Evolutionary conservation across 129 eudicot species (phyloP).

Genomic region (Cynara cardunculus): DNA sequence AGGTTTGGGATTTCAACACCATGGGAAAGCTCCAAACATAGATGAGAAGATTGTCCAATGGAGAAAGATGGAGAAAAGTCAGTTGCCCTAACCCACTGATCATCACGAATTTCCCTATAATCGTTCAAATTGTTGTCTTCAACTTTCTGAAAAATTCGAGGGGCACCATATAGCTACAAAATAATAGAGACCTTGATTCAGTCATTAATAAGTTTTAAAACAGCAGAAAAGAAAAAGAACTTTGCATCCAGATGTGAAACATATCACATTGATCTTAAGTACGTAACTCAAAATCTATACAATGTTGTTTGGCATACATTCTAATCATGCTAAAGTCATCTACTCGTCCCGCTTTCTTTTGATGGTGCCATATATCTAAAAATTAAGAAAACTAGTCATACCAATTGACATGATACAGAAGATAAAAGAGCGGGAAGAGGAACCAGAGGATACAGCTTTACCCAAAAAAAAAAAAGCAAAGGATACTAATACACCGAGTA

Average conservation of each 20-base stretch:
- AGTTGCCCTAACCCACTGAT: slow-evolving; percentile 75
- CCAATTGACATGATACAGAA: too few species aligned
- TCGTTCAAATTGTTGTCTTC: slow-evolving; percentile 26
- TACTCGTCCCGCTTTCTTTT: too few species aligned
- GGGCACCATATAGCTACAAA: slow-evolving; percentile 63
- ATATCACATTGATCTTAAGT: too few species aligned
- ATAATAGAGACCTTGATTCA: not conserved
- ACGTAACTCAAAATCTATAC: not conserved
- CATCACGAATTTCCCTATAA: slow-evolving; percentile 50
- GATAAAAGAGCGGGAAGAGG: too few species aligned
- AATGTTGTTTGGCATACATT: not conserved
- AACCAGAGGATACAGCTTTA: too few species aligned
- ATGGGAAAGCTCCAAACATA: slow-evolving; percentile 67
- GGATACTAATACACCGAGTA: too few species aligned
- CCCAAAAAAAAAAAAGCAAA: too few species aligned
- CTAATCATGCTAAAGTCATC: not conserved
- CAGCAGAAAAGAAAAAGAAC: not conserved
- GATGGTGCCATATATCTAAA: too few species aligned
- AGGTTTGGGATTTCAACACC: slow-evolving; percentile 48
- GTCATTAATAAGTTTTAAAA: not conserved
- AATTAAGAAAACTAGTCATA: too few species aligned
- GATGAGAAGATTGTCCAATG: slow-evolving; percentile 76
- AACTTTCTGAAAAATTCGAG: slow-evolving; percentile 56
- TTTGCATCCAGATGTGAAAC: too few species aligned
- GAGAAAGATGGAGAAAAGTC: slow-evolving; percentile 60